phyloP scores from a whole-genome alignment of 805 yeast species.

The Kodamaea lidongshanica region DNA sequence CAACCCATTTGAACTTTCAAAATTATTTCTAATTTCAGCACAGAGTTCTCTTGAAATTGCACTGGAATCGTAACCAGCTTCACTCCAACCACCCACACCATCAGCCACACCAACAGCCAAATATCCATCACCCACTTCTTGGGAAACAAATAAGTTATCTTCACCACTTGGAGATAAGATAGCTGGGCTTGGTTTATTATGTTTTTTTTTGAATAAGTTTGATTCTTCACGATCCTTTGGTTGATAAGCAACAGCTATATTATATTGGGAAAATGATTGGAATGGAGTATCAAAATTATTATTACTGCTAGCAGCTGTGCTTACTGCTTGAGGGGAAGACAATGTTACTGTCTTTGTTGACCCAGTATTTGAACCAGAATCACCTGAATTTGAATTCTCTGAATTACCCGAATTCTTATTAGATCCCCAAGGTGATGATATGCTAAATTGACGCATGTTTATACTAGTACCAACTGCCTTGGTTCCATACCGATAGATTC shows the following conservation, averaged over 20 bases:
- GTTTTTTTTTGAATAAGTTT: conserved; percentile 32
- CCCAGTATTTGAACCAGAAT: too few relatives aligned
- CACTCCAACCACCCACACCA: conserved; percentile 98
- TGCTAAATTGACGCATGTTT: conserved; percentile 4
- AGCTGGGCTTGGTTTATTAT: conserved; percentile 35
- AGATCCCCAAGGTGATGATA: conserved; percentile 8
- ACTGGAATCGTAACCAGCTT: conserved; percentile 82
- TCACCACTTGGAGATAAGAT: conserved; percentile 59
- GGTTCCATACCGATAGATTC: conserved; percentile 4
- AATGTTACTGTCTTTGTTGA: too few relatives aligned
- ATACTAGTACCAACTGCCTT: conserved; percentile 1
- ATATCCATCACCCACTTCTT: conserved; percentile 28
- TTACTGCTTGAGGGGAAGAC: too few relatives aligned
- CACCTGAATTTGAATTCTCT: too few relatives aligned
- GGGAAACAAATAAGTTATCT: conserved; percentile 60
- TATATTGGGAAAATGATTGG: conserved; percentile 33
- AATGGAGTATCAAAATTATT: conserved; percentile 17
- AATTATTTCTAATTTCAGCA: conserved; percentile 41
- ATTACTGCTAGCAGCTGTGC: conserved; percentile 16
- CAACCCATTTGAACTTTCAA: conserved; percentile 14
- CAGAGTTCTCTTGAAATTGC: conserved; percentile 82
- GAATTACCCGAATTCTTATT: too few relatives aligned
- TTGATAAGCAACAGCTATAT: conserved; percentile 63
- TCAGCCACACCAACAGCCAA: conserved; percentile 80
- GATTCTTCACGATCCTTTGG: conserved; percentile 62